Evolutionary conservation across 1,284 basidiomycete species (phyloP), one percentile per base, ranked within the genome.

Genomic region (Cystobasidium sp.): DNA sequence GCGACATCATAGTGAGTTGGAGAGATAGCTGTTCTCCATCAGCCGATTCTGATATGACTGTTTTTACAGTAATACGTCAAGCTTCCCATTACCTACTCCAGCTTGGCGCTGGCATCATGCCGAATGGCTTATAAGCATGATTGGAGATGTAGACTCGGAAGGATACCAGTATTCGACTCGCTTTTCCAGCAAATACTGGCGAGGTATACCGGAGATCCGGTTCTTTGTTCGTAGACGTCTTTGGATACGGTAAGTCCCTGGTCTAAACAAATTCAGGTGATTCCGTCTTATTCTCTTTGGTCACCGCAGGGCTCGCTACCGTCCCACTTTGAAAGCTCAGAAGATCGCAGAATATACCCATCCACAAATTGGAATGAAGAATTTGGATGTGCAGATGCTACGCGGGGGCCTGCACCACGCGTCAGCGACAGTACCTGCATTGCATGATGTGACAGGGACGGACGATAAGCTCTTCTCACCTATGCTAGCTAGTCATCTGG

Each of bases 221-320:
- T 73, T 67, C 55, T 73, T 73, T 51, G 71, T 73, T n/a, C 63
- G 71, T 7, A 49, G 63, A 9, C 43, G 71, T 41, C 18, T 65
- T 31, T 73, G 71, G 71, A 66, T 73, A 44, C 24, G 71, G 68
- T 68, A 44, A 37, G 64, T 22, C 1, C 12, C n/a, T 12, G 3
- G 22, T 39, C 20, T 47, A 49, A 9, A 12, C 22, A 24, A 4
- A 31, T 31, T 2, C 10, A 44, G 12, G 5, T 5, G 22, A 18
- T 31, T 10, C 22, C 31, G 9, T 20, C 43, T 6, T 1, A 39
- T 9, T 44, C 22, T 24, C 3, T 12, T 14, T 46, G 14, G 14
- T 49, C 24, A 1, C 8, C 24, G 6, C 9, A 68, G 67, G 8
- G 46, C 69, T 8, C 58, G 69, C 18, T 71, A 71, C 43, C 58